These are phyloP conservation scores for Hyaloperonospora arabidopsidis DNA, from an alignment of 352 stramenopile genomes.

Conservation along the genomic window DNA sequence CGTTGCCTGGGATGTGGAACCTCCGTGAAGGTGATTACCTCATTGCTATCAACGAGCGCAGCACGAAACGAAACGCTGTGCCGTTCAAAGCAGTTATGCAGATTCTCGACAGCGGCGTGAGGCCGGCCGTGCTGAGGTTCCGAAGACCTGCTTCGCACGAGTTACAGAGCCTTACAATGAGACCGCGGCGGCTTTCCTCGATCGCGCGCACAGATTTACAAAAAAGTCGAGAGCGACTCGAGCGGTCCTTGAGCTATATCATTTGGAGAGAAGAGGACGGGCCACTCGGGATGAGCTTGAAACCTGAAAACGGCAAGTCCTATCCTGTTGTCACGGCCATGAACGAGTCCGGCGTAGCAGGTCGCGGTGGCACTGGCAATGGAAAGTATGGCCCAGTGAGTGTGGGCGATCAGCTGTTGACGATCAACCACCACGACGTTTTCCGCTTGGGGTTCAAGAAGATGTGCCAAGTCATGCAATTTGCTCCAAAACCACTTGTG, in stretches of 20 bases:
- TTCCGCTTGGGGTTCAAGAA: slow-evolving; percentile 48
- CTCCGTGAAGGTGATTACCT: slow-evolving; percentile 51
- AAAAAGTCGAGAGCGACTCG: slow-evolving; percentile 41
- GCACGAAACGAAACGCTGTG: slow-evolving; percentile 30
- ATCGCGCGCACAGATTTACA: slow-evolving; percentile 20
- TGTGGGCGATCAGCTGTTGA: slow-evolving; percentile 50
- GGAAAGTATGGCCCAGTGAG: slow-evolving; percentile 26
- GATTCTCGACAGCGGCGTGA: slow-evolving; percentile 53
- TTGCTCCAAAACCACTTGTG: slow-evolving; percentile 56
- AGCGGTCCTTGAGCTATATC: slow-evolving; percentile 53
- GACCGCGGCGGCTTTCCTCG: slow-evolving; percentile 10
- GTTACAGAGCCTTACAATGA: slow-evolving; percentile 27
- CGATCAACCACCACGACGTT: slow-evolving; percentile 67
- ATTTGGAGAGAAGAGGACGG: slow-evolving; percentile 64
- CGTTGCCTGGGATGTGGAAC: slow-evolving; percentile 61
- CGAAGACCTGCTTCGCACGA: slow-evolving; percentile 42
- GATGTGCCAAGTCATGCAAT: slow-evolving; percentile 52
- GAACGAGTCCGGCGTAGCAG: slow-evolving; percentile 30
- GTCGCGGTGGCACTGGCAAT: slow-evolving; percentile 16
- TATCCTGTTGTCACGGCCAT: slow-evolving; percentile 49
- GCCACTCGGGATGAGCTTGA: slow-evolving; percentile 47
- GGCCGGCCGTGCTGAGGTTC: slow-evolving; percentile 54
- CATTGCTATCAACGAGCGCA: slow-evolving; percentile 51
- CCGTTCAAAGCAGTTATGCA: slow-evolving; percentile 42
- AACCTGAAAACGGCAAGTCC: slow-evolving; percentile 38